Conservation (phyloP, 2,329 filamentous ascomycete species). For the Whalleya microplaca region DNA sequence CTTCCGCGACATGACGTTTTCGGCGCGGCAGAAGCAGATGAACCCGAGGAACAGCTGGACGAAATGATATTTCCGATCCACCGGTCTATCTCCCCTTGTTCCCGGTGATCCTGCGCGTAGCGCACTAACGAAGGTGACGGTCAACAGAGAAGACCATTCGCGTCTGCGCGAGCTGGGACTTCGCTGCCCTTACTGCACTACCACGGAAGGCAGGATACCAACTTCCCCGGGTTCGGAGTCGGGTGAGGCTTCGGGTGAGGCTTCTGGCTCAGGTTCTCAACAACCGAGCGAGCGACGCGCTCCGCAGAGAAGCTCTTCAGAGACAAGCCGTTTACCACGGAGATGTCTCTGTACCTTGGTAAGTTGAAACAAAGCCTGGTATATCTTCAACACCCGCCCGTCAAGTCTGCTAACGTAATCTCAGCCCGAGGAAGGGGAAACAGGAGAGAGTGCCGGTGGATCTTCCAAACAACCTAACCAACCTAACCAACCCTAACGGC, state of each 20-base stretch:
- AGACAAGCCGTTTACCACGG: neutral
- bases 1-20: conserved; percentile 31
- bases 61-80: neutral
- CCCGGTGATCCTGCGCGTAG: neutral
- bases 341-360: neutral
- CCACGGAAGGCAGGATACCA: neutral
- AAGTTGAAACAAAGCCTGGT: neutral
- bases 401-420: neutral
- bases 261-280: neutral
- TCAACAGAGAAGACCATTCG: neutral
- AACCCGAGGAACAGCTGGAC: conserved; percentile 1
- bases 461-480: too few species aligned
- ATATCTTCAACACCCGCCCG: neutral
- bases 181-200: neutral
- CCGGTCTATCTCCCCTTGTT: neutral
- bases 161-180: neutral
- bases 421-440: neutral
- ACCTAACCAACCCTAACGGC: neutral
- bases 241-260: too few species aligned
- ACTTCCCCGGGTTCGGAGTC: neutral
- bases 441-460: neutral
- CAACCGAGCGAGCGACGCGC: neutral
- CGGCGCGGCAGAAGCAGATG: conserved; percentile 28
- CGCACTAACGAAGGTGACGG: neutral
- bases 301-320: neutral